phyloP scores from a whole-genome alignment of 2,329 filamentous ascomycete species.

The Calonectria crousiana region DNA sequence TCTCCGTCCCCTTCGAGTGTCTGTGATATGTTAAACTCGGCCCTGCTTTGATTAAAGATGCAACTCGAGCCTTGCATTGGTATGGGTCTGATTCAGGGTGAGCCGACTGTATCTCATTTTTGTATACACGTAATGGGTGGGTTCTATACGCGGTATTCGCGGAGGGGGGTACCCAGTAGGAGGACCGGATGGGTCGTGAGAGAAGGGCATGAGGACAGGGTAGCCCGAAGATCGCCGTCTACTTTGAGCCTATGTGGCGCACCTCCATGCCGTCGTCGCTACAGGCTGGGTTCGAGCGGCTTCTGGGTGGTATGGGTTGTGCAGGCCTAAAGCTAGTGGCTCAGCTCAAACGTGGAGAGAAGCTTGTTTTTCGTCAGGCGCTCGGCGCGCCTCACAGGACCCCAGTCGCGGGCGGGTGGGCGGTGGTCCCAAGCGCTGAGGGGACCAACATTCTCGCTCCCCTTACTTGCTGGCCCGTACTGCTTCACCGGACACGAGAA shows the following conservation, averaged over 20 bases:
- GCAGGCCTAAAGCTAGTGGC: neutral
- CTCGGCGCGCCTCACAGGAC: slow-evolving; percentile 9
- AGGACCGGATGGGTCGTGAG: neutral
- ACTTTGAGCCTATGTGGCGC: neutral
- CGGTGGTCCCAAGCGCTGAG: neutral
- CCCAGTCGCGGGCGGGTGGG: neutral
- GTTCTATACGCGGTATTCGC: neutral
- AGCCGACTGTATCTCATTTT: neutral
- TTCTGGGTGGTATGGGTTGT: neutral
- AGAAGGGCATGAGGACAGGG: neutral
- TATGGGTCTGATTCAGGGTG: neutral
- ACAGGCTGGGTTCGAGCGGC: neutral
- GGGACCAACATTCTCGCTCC: neutral
- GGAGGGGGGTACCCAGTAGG: neutral
- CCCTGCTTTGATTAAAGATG: neutral
- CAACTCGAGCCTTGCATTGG: neutral
- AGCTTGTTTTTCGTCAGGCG: slow-evolving; percentile 24
- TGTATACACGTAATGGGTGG: slow-evolving; percentile 10
- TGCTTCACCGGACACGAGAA: neutral
- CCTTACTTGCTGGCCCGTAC: neutral
- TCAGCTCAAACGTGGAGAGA: slow-evolving; percentile 28
- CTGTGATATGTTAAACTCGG: neutral
- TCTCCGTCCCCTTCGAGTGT: neutral
- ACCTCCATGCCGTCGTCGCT: neutral
- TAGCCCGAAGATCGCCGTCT: slow-evolving; percentile 1